Base-by-base conservation (phyloP, 805 yeast genomes). In the Sugiyamaella qingdaonensis region DNA sequence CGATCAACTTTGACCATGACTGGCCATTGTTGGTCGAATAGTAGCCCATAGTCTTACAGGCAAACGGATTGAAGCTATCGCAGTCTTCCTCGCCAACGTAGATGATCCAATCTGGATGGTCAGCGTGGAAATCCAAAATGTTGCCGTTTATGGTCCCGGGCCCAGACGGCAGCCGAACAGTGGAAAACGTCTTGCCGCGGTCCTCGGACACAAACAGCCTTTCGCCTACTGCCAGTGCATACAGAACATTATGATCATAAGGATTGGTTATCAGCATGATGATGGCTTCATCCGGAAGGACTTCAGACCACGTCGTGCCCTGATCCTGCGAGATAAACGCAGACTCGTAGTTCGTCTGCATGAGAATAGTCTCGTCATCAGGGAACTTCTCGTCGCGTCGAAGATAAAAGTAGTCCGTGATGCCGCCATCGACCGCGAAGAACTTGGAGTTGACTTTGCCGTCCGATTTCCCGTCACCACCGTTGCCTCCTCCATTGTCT, bases 241-340 rank as follows among this genome's bases (percentile, higher is more conserved):
- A 74, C 33, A 83, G 79, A 37, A 78, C 76, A 54, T 86, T 81
- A 2, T 80, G 76, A 57, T 74, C 73, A 56, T 76, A 78, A 7
- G 81, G 80, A 56, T 94, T 90, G 42, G 80, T 79, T 39, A 73
- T 72, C n/a, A 85, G 73, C n/a, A 78, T 79, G 4, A 76, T 55
- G 48, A 86, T 73, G 13, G 72, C 73, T 14, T 79, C 74, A 5
- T 65, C 67, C 13, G 63, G 62, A 1, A 73, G 70, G 18, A 80
- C 66, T 47, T 63, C 64, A 24, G 66, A 67, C 70, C 86, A 80
- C 1, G 64, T 61, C 2, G 68, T 62, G 11, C 92, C 92, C 39
- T 86, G 86, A 65, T 89, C 83, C 60, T 78, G 84, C 0, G 97
- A 86, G 7, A 88, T 77, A 60, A 73, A 85, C 2, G 82, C 77